These are phyloP conservation scores for Suillus americanus DNA, from an alignment of 768 basidiomycete species.

Conservation along the genomic window DNA sequence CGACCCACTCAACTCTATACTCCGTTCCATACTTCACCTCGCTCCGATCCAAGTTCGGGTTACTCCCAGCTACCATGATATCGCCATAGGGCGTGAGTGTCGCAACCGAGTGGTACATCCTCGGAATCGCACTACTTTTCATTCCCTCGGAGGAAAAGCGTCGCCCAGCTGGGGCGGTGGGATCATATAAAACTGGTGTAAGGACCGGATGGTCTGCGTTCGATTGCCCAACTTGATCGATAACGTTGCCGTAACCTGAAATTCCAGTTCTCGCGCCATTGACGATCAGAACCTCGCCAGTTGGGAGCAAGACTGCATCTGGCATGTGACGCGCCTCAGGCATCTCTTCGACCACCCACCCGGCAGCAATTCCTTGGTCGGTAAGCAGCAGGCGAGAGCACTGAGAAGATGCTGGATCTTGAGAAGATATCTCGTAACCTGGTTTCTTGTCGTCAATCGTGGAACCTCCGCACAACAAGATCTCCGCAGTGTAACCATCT, in stretches of 20 bases:
- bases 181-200: conserved; percentile 70
- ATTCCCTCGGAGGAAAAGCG: conserved; percentile 62
- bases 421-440: conserved; percentile 64
- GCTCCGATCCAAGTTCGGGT: conserved; percentile 80
- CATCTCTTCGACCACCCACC: conserved; percentile 79
- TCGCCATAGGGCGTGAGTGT: conserved; percentile 71
- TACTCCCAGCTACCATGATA: conserved; percentile 80
- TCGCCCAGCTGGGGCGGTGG: conserved; percentile 47
- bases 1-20: conserved; percentile 85
- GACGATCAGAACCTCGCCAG: conserved; percentile 69
- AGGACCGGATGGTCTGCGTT: conserved; percentile 76
- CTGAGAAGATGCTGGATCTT: conserved; percentile 70
- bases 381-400: conserved; percentile 71
- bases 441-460: conserved; percentile 57
- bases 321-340: conserved; percentile 75
- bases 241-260: conserved; percentile 77
- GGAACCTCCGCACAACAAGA: conserved; percentile 80
- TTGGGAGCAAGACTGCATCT: conserved; percentile 80
- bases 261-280: conserved; percentile 77
- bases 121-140: conserved; percentile 64
- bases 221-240: conserved; percentile 65
- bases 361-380: conserved; percentile 57
- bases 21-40: conserved; percentile 77
- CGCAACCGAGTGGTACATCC: conserved; percentile 84
- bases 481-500: conserved; percentile 62